Evolutionary conservation across 208 protist species (phyloP).

Genomic region (Leishmania turanica): DNA sequence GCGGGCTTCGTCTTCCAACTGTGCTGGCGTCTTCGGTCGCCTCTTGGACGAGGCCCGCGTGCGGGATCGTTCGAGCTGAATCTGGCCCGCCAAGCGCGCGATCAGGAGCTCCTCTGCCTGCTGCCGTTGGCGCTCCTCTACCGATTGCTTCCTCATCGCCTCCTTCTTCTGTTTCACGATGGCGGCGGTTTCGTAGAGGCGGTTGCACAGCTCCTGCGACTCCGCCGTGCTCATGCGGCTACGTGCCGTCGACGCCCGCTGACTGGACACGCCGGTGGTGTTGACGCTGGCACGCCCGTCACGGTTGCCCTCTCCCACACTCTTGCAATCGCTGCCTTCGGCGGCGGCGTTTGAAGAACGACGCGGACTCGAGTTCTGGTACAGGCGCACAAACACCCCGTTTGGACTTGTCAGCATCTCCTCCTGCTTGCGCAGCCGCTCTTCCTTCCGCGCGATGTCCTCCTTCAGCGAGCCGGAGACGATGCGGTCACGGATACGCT

Average conservation of each 20-base stretch:
- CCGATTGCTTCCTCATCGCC: slow-evolving; percentile 18
- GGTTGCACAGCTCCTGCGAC: slow-evolving; percentile 26
- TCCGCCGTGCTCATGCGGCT: slow-evolving; percentile 20
- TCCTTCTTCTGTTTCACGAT: slow-evolving; percentile 15
- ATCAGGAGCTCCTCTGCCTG: slow-evolving; percentile 64
- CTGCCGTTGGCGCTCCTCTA: slow-evolving; percentile 36
- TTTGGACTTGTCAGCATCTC: slow-evolving; percentile 38
- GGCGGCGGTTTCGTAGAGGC: slow-evolving; percentile 53
- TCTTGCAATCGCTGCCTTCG: slow-evolving; percentile 5
- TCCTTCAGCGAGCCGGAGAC: slow-evolving; percentile 47
- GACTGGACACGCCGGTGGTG: slow-evolving; percentile 11
- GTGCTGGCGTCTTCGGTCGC: slow-evolving; percentile 16
- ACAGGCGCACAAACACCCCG: slow-evolving; percentile 71
- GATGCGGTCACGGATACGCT: slow-evolving; percentile 54
- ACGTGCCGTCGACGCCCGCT: slow-evolving; percentile 12
- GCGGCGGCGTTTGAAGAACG: neutral
- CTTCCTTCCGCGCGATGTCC: slow-evolving; percentile 39
- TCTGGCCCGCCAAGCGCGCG: slow-evolving; percentile 43
- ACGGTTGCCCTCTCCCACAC: slow-evolving; percentile 1
- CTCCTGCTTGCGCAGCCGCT: slow-evolving; percentile 39
- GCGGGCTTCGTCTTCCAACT: slow-evolving; percentile 38
- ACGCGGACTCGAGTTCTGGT: slow-evolving; percentile 28
- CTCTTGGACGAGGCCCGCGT: slow-evolving; percentile 7
- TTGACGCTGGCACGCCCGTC: slow-evolving; percentile 5
- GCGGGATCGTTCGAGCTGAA: slow-evolving; percentile 34